Base-by-base conservation (phyloP, 2,329 filamentous ascomycete species). In the Claviceps sp. region DNA sequence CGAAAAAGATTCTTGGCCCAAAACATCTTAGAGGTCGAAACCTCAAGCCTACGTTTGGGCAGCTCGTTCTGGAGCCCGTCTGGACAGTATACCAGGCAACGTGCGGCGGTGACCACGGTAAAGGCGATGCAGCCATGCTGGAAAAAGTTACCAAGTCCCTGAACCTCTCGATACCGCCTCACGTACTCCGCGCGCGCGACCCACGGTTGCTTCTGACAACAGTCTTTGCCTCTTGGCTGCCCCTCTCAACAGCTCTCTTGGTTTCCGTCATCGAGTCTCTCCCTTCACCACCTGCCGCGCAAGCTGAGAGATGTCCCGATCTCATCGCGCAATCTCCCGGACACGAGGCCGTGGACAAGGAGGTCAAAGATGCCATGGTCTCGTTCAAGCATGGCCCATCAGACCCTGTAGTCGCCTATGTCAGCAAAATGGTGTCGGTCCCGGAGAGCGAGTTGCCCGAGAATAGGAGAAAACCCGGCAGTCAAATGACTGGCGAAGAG, bases 351-450 rank as follows among this genome's bases (percentile, higher is more conserved):
- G 82, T 97, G 46, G 81, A 86, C 50, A 70, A 78, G 1, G 70
- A 74, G 6, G 71, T 97, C 51, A 84, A 81, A 59, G 74, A 85
- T n/a, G 88, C 91, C 5, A 91, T 97, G 83, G 70, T 86, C 2
- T 75, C 82, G 0, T 96, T 95, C 63, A 86, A 86, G 61, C 79
- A 79, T 3, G 76, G 75, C 0, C 74, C 78, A 41, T 75, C 82
- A 0, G 85, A 86, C 53, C 90, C 91, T 0, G 82, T 95, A 0
- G 88, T 98, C 1, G 91, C 88, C 8, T 98, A 95, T 58, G 87
- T 98, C 55, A 97, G 91, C 70, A 98, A 98, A 66, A 96, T 98
- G 89, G 87, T 97, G 1, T 93, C 93, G 0, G 77, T 98, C 13
- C 91, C 89, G 0, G 88, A 94, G 62, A 96, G 88, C 66, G 91